These are phyloP conservation scores for Carex pumila DNA, from an alignment of 176 grass and related monocot genomes.

Conservation along the genomic window DNA sequence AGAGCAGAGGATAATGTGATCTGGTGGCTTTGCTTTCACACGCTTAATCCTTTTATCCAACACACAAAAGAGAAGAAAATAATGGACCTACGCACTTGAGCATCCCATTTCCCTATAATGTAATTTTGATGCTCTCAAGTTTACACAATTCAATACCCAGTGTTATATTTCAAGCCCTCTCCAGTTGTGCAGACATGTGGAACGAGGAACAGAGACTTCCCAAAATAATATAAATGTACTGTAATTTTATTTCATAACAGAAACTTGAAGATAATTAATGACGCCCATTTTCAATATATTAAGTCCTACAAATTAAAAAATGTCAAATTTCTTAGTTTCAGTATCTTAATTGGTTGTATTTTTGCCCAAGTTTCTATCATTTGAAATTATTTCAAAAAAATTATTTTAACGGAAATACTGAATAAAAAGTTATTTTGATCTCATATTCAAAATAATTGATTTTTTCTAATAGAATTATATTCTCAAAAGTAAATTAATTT, in stretches of 20 bases:
- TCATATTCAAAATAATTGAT: neutral
- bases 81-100: neutral
- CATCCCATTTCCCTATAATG: neutral
- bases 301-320: too few relatives aligned
- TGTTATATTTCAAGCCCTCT: neutral
- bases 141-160: neutral
- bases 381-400: neutral
- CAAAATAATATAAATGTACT: too few relatives aligned
- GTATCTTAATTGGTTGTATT: neutral
- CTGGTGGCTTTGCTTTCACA: neutral
- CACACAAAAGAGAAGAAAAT: neutral
- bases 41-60: neutral
- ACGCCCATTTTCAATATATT: too few relatives aligned
- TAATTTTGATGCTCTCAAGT: neutral
- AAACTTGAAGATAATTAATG: too few relatives aligned
- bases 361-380: neutral
- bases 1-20: slow-evolving; percentile 7
- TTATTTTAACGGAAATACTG: neutral
- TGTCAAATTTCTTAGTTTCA: neutral
- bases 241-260: too few relatives aligned
- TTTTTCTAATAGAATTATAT: too few relatives aligned
- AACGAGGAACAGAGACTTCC: too few relatives aligned
- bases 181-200: neutral
- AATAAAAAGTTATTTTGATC: neutral
- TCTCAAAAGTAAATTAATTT: too few relatives aligned